Conservation (phyloP, 225 moss, liverwort and hornwort species). For the Sphagnum contortum region DNA sequence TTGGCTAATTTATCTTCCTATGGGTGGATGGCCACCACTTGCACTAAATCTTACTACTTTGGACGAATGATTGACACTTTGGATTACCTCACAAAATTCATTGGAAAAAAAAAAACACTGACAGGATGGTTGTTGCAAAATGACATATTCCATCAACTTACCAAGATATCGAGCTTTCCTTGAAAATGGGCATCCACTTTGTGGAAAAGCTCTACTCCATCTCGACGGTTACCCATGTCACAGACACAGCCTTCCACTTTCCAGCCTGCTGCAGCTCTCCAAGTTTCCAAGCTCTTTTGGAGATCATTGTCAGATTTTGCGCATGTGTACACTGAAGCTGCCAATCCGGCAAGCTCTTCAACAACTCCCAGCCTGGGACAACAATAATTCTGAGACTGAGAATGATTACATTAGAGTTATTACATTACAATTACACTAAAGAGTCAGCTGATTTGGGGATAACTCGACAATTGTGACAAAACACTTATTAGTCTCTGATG, state of each 20-base stretch:
- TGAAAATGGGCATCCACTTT: constrained; percentile 10
- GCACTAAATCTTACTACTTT: too few species aligned
- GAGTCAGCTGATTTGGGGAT: too few species aligned
- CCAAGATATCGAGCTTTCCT: constrained; percentile 28
- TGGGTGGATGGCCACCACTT: too few species aligned
- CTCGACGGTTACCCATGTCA: constrained; percentile 11
- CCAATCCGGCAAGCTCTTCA: constrained; percentile 26
- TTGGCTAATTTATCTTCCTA: too few species aligned
- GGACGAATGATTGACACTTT: too few species aligned
- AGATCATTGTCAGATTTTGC: constrained; percentile 14
- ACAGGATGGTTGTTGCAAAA: not conserved
- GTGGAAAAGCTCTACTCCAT: constrained; percentile 14
- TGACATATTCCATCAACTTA: too few species aligned
- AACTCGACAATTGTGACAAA: not conserved
- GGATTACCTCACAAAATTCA: too few species aligned
- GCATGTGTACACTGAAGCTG: constrained; percentile 22
- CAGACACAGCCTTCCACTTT: constrained; percentile 18
- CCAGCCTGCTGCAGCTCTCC: constrained; percentile 21
- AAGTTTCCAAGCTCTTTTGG: constrained; percentile 9
- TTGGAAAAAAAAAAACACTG: not conserved
- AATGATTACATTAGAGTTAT: too few species aligned
- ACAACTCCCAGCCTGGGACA: constrained; percentile 19
- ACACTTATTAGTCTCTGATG: not conserved
- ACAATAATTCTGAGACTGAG: not conserved
- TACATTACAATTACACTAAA: too few species aligned